Evolutionary conservation across 805 yeast species (phyloP).

Genomic region (Martiniozyma abietophila): DNA sequence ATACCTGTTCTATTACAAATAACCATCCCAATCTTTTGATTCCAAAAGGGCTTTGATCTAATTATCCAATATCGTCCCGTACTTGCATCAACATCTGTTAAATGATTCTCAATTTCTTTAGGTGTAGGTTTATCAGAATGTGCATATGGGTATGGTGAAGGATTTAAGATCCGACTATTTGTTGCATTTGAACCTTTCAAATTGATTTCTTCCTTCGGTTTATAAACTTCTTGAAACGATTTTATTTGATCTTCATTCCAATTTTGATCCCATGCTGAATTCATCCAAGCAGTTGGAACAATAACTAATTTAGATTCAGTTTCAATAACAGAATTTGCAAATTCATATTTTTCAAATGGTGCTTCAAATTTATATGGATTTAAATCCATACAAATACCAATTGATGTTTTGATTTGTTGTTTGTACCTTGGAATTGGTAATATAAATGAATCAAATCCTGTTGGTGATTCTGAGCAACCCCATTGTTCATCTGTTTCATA

Average conservation of each 20-base stretch:
- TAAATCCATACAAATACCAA: slow-evolving; percentile 93
- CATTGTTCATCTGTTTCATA: slow-evolving; percentile 73
- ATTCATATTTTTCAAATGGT: slow-evolving; percentile 68
- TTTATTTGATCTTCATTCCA: slow-evolving; percentile 16
- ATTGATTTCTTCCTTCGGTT: slow-evolving; percentile 15
- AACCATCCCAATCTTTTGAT: slow-evolving; percentile 30
- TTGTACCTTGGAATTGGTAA: slow-evolving; percentile 27
- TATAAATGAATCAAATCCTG: slow-evolving; percentile 45
- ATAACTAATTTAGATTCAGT: slow-evolving; percentile 48
- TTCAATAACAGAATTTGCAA: slow-evolving; percentile 41
- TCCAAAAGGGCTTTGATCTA: slow-evolving; percentile 35
- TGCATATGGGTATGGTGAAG: slow-evolving; percentile 3
- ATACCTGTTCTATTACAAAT: slow-evolving; percentile 69
- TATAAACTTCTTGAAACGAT: slow-evolving; percentile 14
- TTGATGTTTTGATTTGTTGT: slow-evolving; percentile 32
- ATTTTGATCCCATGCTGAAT: slow-evolving; percentile 31
- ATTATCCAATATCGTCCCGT: slow-evolving; percentile 55
- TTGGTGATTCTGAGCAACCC: slow-evolving; percentile 68
- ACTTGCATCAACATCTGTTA: slow-evolving; percentile 15
- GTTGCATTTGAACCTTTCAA: slow-evolving; percentile 1
- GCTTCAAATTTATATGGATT: slow-evolving; percentile 81
- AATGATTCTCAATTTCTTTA: slow-evolving; percentile 8
- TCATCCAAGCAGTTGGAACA: slow-evolving; percentile 84
- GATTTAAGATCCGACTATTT: slow-evolving; percentile 6
- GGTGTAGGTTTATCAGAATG: not conserved